Base-by-base conservation (phyloP, 768 basidiomycete genomes). In the Tricholoma hemisulphureum region DNA sequence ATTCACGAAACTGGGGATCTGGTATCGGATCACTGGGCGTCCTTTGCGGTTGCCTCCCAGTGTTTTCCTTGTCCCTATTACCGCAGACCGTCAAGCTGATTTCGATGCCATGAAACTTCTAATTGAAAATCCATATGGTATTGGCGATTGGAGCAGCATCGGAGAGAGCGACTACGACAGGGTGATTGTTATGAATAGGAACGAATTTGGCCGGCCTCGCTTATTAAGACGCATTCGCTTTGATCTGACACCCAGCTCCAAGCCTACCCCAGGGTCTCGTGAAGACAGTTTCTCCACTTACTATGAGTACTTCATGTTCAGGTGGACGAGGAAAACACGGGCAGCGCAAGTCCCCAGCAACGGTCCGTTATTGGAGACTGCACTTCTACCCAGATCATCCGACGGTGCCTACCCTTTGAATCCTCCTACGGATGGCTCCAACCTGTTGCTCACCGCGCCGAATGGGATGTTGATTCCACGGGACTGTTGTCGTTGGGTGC, bases 21-120 rank as follows among this genome's bases (percentile, higher is more conserved):
- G 80, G 78, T 82, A 80, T 71, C 82, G 82, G 62, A 79, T 87
- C 67, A 86, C 87, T 6, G 78, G 80, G 2, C 81, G 82, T 53
- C 83, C 83, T 0, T 73, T 88, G 59, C 63, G 71, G 20, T 71
- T 74, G 3, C 78, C 79, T 6, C 73, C 86, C 48, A 82, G 83
- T 56, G 79, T 85, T 58, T 90, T 84, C 68, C 72, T 94, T 34
- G 82, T 89, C 21, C 91, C 88, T 4, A 70, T 94, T 49, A 77
- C 74, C n/a, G 65, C 69, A 39, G 71, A 77, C 26, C 66, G 71
- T 18, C 73, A 77, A 43, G 79, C 85, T 23, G 87, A 93, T 72
- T 89, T 83, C 56, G 65, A 72, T 11, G 77, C 76, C 0, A 87
- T 93, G 62, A 67, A 80, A 26, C 66, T 67, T 8, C 70, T 87